Evolutionary conservation across 2,329 filamentous ascomycete genomes (phyloP), one percentile per base, ranked within the genome.

Genomic region (Pezicula radicicola): DNA sequence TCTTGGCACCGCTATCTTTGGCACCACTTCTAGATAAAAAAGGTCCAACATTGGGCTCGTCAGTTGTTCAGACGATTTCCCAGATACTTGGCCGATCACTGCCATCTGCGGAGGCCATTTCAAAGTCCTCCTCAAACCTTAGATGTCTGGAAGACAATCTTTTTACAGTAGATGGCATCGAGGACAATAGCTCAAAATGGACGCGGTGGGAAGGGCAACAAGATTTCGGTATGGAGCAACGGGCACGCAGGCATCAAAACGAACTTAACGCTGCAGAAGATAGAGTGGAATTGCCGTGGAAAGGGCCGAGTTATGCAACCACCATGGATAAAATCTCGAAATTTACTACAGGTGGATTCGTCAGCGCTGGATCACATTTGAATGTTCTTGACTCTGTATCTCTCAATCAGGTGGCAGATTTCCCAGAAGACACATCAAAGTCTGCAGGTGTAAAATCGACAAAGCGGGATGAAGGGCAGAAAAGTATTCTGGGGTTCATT

Each of bases 11-110:
- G 1, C 68, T 72, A 46, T 68, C 69, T 67, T 81, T 80, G 55
- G 78, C 72, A 16, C 70, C 70, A 35, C 72, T 74, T 27, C 78
- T 86, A 54, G 76, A 77, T 33, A 75, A 78, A 25, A 80, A 81
- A 60, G 92, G 91, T 0, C 89, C 92, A 1, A 83, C 81, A 0
- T 81, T 96, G 46, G 77, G 85, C 35, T 76, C 80, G 33, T 72
- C 75, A 1, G 75, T 84, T 1, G 75, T 94, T 10, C 75, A 79
- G 37, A 80, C 83, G 28, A 80, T 94, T 7, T 87, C 88, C 4
- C 83, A 78, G 46, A 93, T 96, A 16, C 72, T 97, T 87, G 89
- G 9, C 69, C 76, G 1, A 72, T 80, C 46, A 69, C 76, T 45
- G 68, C 72, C 28, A 77, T 91, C 43, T 77, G 78, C 48, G 74